These are phyloP conservation scores for Candida insectorum DNA, from an alignment of 805 yeast species.

Conservation along the genomic window DNA sequence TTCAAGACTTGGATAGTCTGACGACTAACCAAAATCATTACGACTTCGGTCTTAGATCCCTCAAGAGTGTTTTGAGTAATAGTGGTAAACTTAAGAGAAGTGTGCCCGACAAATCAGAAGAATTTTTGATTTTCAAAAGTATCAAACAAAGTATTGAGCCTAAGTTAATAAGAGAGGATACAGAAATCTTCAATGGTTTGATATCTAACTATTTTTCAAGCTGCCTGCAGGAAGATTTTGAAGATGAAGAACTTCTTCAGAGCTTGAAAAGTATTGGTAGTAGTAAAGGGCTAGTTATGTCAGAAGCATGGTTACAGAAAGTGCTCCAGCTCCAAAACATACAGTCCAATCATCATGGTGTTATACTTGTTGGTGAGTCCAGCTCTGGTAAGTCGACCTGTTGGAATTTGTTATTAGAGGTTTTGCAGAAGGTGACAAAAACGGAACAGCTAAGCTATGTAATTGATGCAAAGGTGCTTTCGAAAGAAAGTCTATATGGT, in stretches of 20 bases:
- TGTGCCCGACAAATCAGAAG: slow-evolving; percentile 16
- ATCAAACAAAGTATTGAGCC: slow-evolving; percentile 67
- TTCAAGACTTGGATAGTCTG: slow-evolving; percentile 35
- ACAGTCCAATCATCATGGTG: slow-evolving; percentile 66
- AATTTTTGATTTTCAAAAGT: slow-evolving; percentile 43
- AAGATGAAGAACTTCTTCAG: slow-evolving; percentile 20
- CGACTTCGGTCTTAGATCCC: slow-evolving; percentile 84
- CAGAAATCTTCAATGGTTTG: slow-evolving; percentile 28
- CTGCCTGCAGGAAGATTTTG: slow-evolving; percentile 13
- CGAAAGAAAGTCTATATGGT: slow-evolving; percentile 70
- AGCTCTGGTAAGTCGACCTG: slow-evolving; percentile 71
- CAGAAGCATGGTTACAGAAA: slow-evolving; percentile 10
- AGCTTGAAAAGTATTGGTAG: slow-evolving; percentile 1
- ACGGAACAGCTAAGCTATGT: slow-evolving; percentile 37
- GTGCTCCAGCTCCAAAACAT: slow-evolving; percentile 56
- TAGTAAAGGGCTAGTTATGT: not conserved
- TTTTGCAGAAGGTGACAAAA: slow-evolving; percentile 33
- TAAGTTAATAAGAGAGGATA: slow-evolving; percentile 56
- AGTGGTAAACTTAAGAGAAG: slow-evolving; percentile 49
- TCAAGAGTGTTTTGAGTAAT: slow-evolving; percentile 61
- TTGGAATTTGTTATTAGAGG: slow-evolving; percentile 47
- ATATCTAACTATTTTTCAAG: slow-evolving; percentile 22
- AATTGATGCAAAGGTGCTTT: slow-evolving; percentile 74
- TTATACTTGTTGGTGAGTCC: slow-evolving; percentile 74
- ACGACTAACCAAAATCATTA: slow-evolving; percentile 67